These are phyloP conservation scores for Annona squamosa DNA, from an alignment of 164 flowering plant species.

Conservation along the genomic window DNA sequence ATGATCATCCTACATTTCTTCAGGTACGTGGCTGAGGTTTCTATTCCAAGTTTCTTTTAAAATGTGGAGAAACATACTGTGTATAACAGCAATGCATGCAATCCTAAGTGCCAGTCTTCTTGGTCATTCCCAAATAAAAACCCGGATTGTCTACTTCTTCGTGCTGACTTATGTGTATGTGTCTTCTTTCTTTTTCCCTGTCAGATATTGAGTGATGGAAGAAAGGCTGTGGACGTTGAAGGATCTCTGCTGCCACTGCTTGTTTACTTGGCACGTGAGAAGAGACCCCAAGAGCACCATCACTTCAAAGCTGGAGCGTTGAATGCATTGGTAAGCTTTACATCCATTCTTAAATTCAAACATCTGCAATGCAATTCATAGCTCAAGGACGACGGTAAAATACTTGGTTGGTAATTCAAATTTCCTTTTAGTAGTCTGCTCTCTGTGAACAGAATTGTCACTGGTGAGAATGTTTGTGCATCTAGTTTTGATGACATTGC, in stretches of 20 bases:
- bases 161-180: not conserved
- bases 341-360: not conserved
- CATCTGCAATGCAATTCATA: not conserved
- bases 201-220: conserved; percentile 42
- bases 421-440: no score
- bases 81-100: not conserved
- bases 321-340: conserved; percentile 41
- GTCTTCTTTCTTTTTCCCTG: not conserved
- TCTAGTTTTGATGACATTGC: no score
- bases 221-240: conserved; percentile 24
- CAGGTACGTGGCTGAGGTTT: conserved; percentile 29
- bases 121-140: not conserved
- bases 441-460: no score
- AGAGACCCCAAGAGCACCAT: conserved; percentile 32
- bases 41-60: no score
- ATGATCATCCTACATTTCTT: conserved; percentile 61
- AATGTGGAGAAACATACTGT: not conserved
- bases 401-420: no score
- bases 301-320: conserved; percentile 54
- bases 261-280: conserved; percentile 48
- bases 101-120: no score
- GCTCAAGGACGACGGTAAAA: no score
- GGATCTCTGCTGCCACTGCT: conserved; percentile 37
- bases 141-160: not conserved
- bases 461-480: no score